Evolutionary conservation across 2,329 filamentous ascomycete species (phyloP).

Genomic region (Ceratocystis diversiconidia): DNA sequence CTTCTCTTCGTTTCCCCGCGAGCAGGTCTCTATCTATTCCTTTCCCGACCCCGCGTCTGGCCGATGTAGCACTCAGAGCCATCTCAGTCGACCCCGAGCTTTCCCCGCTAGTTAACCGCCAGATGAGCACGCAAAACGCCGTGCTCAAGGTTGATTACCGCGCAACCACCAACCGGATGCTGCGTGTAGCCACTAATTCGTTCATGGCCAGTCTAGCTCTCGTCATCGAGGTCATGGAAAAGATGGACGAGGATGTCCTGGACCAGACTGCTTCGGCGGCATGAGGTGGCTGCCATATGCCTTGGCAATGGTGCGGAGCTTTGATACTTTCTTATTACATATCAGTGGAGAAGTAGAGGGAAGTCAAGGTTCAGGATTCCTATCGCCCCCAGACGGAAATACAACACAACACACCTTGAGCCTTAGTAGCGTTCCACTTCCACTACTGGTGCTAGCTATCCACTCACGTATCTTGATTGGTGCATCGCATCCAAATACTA

Average conservation of each 20-base stretch:
- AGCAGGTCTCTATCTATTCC: slow-evolving; percentile 60
- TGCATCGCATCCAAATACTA: too few species aligned
- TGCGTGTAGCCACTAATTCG: slow-evolving; percentile 87
- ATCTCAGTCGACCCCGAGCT: slow-evolving; percentile 80
- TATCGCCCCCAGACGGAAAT: neutral
- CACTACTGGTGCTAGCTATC: neutral
- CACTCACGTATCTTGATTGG: neutral
- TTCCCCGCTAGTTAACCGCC: slow-evolving; percentile 64
- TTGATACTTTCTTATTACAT: neutral
- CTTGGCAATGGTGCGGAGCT: neutral
- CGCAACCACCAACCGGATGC: slow-evolving; percentile 89
- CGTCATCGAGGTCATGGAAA: slow-evolving; percentile 77
- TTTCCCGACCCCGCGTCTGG: slow-evolving; percentile 66
- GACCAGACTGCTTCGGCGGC: slow-evolving; percentile 22
- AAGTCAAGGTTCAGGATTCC: neutral
- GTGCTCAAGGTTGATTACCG: slow-evolving; percentile 63
- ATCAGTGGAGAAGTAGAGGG: neutral
- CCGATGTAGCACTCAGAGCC: slow-evolving; percentile 57
- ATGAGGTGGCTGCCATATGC: neutral
- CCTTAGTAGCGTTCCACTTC: neutral
- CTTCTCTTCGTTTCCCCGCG: slow-evolving; percentile 20
- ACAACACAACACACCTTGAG: neutral
- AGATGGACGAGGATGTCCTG: slow-evolving; percentile 74
- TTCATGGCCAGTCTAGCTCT: slow-evolving; percentile 85
- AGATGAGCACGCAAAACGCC: slow-evolving; percentile 42